Percentiles rank a stretch among this genome's conserved stretches.
phyloP scores from a whole-genome alignment of 225 moss, liverwort and hornwort genomes.

The Takakia lepidozioides region DNA sequence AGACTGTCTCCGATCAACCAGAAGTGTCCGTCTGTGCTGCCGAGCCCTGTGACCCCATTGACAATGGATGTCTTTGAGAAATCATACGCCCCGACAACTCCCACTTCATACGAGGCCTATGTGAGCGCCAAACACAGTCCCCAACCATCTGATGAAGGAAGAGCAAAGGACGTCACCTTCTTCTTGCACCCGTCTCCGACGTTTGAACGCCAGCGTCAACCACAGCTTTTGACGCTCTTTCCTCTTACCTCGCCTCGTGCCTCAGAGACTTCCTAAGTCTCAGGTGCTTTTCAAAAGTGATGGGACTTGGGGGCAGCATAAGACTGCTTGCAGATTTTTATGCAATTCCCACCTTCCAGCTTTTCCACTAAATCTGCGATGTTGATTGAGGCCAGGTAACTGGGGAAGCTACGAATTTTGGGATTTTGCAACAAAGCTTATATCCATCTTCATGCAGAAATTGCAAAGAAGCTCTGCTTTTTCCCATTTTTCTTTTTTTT shows the following conservation, averaged over 20 bases:
- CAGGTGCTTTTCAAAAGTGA: no score
- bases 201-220: conserved; percentile 32
- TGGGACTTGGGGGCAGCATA: no score
- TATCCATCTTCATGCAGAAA: no score
- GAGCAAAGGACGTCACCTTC: conserved; percentile 5
- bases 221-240: conserved; percentile 48
- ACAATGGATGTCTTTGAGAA: conserved; percentile 46
- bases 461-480: no score
- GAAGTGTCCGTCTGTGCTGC: conserved; percentile 45
- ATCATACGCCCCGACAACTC: conserved; percentile 41
- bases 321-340: no score
- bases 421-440: no score
- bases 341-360: no score
- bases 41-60: conserved; percentile 53
- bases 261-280: conserved; percentile 37
- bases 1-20: conserved; percentile 18
- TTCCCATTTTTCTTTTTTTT: no score
- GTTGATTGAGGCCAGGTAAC: no score
- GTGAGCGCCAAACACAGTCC: neutral
- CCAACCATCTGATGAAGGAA: neutral
- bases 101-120: conserved; percentile 37
- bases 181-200: conserved; percentile 23
- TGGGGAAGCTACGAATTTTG: no score
- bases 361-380: no score
- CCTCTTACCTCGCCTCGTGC: conserved; percentile 47